A percentile compares a stretch with the other conserved stretches of the same genome.
phyloP scores from a whole-genome alignment of 2,329 filamentous ascomycete species.

The Ceratocystis colombiana region DNA sequence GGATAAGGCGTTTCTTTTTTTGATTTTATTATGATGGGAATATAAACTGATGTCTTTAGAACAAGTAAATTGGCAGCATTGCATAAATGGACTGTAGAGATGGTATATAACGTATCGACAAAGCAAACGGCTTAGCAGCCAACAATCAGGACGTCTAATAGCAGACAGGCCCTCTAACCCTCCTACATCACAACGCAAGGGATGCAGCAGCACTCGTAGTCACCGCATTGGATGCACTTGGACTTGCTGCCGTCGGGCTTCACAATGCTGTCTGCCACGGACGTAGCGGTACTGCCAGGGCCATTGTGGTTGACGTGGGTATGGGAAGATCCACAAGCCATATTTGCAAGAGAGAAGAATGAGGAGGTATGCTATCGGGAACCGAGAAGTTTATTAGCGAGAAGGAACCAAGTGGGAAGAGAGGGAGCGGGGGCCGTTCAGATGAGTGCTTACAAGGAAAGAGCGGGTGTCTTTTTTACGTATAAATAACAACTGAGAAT shows the following conservation, averaged over 20 bases:
- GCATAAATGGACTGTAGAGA: not conserved
- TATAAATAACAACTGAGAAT: too few species aligned
- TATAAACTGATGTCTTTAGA: not conserved
- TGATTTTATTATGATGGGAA: not conserved
- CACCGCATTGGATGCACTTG: slow-evolving; percentile 43
- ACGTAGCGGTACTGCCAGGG: slow-evolving; percentile 41
- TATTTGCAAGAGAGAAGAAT: slow-evolving; percentile 10
- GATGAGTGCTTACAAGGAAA: too few species aligned
- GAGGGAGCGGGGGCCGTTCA: too few species aligned
- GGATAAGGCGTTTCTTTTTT: not conserved
- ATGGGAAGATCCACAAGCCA: slow-evolving; percentile 16
- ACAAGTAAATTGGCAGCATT: not conserved
- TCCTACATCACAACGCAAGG: slow-evolving; percentile 43
- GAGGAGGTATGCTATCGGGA: not conserved
- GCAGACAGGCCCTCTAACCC: not conserved
- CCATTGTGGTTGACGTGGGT: slow-evolving; percentile 32
- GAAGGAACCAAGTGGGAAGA: too few species aligned
- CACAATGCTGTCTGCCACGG: slow-evolving; percentile 42
- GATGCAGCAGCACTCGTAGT: slow-evolving; percentile 46
- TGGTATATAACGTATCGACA: not conserved
- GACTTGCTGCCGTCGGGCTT: slow-evolving; percentile 41
- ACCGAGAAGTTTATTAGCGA: not conserved
- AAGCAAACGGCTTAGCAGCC: not conserved
- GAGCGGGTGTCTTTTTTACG: too few species aligned
- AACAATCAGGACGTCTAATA: not conserved